Evolutionary conservation across 176 grass and related monocot species (phyloP).

Genomic region (Luzula sylvatica): DNA sequence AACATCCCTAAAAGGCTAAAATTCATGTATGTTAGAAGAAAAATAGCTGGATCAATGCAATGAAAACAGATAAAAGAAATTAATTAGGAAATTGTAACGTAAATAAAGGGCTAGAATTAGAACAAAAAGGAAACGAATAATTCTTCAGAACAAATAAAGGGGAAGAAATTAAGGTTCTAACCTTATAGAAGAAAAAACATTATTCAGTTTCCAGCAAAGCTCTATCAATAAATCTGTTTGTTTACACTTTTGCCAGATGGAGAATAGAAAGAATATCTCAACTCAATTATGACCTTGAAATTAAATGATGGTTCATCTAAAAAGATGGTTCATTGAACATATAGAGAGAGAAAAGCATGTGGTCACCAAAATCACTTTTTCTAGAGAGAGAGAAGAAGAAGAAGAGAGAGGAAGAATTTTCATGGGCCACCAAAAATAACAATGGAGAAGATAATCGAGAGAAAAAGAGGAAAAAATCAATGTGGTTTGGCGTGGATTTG

Average conservation of each 20-base stretch:
- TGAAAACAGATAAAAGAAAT: neutral
- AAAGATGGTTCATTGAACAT: conserved; percentile 21
- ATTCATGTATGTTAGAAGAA: no score
- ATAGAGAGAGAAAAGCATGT: conserved; percentile 12
- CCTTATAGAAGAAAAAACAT: conserved; percentile 15
- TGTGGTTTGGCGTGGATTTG: no score
- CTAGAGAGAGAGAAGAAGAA: conserved; percentile 11
- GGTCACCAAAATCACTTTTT: conserved; percentile 8
- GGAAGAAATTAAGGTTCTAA: no score
- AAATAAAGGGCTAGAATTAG: conserved; percentile 6
- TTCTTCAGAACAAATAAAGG: no score
- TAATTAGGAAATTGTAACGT: neutral
- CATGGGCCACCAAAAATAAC: neutral
- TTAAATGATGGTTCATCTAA: conserved; percentile 1
- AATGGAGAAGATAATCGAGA: neutral
- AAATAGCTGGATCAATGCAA: no score
- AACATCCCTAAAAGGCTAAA: no score
- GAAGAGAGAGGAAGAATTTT: neutral
- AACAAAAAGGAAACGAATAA: no score
- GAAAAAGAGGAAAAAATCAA: no score
- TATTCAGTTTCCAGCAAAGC: conserved; percentile 13
- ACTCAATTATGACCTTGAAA: neutral
- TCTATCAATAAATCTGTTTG: no score
- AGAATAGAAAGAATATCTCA: neutral
- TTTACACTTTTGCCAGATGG: neutral